These are phyloP conservation scores for Salvia splendens DNA, from an alignment of 257 asterid genomes.

Conservation along the genomic window DNA sequence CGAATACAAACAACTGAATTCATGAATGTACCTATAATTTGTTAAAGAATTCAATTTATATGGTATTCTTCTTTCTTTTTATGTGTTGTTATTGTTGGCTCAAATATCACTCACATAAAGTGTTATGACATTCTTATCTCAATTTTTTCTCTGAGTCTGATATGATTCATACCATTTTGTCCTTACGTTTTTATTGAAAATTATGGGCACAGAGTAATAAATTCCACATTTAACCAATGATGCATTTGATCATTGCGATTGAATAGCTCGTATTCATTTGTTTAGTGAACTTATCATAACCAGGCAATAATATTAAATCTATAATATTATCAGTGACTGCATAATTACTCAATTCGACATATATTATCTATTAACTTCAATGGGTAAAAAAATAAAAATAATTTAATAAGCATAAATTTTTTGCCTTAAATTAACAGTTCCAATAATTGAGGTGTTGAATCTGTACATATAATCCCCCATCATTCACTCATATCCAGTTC, in stretches of 20 bases:
- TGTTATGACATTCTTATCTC: constrained; percentile 12
- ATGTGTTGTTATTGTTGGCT: neutral
- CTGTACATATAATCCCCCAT: too few species aligned
- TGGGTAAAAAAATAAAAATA: too few species aligned
- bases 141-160: neutral
- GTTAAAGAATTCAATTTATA: too few species aligned
- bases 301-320: too few species aligned
- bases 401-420: too few species aligned
- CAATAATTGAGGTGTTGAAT: too few species aligned
- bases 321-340: neutral
- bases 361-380: too few species aligned
- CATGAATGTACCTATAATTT: too few species aligned
- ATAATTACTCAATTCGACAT: too few species aligned
- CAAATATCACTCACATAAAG: neutral
- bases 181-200: neutral
- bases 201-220: neutral
- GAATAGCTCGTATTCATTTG: neutral
- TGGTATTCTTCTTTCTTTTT: neutral
- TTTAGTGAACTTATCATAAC: neutral
- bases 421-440: too few species aligned
- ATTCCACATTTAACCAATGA: neutral
- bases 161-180: constrained; percentile 11
- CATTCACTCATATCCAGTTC: neutral
- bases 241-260: neutral
- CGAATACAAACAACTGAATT: too few species aligned